phyloP scores from a whole-genome alignment of 2,329 filamentous ascomycete genomes.

The Byssoonygena ceratinophila region DNA sequence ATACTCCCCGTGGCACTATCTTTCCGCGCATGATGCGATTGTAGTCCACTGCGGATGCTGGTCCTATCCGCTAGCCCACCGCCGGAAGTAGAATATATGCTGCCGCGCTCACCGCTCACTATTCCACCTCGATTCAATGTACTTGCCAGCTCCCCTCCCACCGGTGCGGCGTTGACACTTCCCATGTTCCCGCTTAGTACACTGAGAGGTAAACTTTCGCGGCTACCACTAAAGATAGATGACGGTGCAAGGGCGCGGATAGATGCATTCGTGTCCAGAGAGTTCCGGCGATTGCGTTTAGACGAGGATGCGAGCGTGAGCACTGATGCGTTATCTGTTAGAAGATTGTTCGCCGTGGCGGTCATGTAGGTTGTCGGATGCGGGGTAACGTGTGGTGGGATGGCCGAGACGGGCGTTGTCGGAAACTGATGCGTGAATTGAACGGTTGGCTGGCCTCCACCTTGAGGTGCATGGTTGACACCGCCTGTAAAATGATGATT shows the following conservation, averaged over 20 bases:
- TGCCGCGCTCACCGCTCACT: slow-evolving; percentile 49
- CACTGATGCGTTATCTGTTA: slow-evolving; percentile 56
- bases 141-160: slow-evolving; percentile 31
- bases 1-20: slow-evolving; percentile 76
- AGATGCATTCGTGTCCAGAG: slow-evolving; percentile 56
- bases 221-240: slow-evolving; percentile 53
- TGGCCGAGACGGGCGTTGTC: slow-evolving; percentile 48
- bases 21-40: slow-evolving; percentile 56
- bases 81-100: slow-evolving; percentile 53
- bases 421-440: slow-evolving; percentile 54
- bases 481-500: slow-evolving; percentile 25
- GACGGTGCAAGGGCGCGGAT: slow-evolving; percentile 54
- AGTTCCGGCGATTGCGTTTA: slow-evolving; percentile 52
- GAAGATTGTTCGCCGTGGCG: slow-evolving; percentile 53
- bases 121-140: slow-evolving; percentile 41
- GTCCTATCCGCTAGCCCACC: slow-evolving; percentile 61
- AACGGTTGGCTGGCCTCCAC: slow-evolving; percentile 31
- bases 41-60: slow-evolving; percentile 61
- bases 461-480: slow-evolving; percentile 25
- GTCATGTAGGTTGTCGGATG: slow-evolving; percentile 49
- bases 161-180: neutral
- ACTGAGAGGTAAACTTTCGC: slow-evolving; percentile 53
- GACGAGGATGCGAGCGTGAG: slow-evolving; percentile 55
- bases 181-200: slow-evolving; percentile 47
- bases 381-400: slow-evolving; percentile 48